Base-by-base conservation (phyloP, 2,329 filamentous ascomycete genomes). In the Anisogramma anomala region DNA sequence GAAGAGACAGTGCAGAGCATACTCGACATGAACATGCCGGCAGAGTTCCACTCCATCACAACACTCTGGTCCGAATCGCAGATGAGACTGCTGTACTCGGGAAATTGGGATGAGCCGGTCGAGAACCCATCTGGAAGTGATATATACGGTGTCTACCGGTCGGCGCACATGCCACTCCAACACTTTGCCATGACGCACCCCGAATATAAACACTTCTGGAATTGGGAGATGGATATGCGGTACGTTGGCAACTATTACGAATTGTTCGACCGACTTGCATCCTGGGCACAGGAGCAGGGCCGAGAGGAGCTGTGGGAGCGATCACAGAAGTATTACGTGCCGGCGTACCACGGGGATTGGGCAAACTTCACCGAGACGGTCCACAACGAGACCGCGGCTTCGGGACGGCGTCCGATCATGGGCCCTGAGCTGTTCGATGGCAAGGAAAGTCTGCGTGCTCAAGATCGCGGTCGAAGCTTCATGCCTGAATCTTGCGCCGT, bases 21-120 rank as follows among this genome's bases (percentile, higher is more conserved):
- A 53, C 66, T 94, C 55, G 71, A 77, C 55, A 64, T 74, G 36
- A 72, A 74, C 43, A 74, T 88, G 1, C 83, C 84, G 0, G 56
- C 65, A 17, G 83, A 89, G 56, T 94, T 94, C 60, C 82, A 80
- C 55, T 76, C 79, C 46, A 74, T 94, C 58, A 83, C 81, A 33
- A 85, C 82, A 0, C 66, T 93, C 5, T 94, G 86, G 86, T 87
- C 84, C 2, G 84, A 91, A 58, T 71, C 76, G 39, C 84, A 89
- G 59, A 89, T 94, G 83, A 70, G 72, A 42, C 69, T 88, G 42
- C 78, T 85, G 58, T 94, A 93, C 54, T 59, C 72, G 46, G 74
- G 74, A 2, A 72, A 76, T 30, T 80, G 87, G n/a, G 79, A 82
- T 50, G 75, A 79, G 33, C 74, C 79, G 1, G 77, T 79, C 52